Evolutionary conservation across 2,329 filamentous ascomycete species (phyloP), one percentile per base, ranked within the genome.

Genomic region (Calonectria pseudoturangicola): DNA sequence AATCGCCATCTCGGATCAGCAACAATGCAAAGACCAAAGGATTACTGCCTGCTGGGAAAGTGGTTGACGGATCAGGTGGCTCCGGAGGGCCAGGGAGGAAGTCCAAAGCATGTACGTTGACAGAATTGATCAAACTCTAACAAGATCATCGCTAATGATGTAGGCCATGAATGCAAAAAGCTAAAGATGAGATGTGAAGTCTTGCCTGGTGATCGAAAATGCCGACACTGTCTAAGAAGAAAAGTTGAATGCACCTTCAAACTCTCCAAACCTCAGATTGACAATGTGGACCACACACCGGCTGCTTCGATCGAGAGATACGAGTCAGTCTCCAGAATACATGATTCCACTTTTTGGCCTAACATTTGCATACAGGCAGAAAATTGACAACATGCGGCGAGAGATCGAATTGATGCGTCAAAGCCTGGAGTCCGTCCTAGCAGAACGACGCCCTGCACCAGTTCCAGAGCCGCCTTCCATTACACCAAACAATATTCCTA

Each of bases 351-450:
- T 18, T 43, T 43, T 43, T 43, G 18, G n/a, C 39, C 51, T 56
- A 56, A 56, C 10, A 2, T 39, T 33, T 15, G 8, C 25, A 30
- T 25, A 1, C 30, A 74, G 73, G 30, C 73, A 84, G 84, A 80
- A 79, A 58, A 75, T 80, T 8, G 79, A 80, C 30, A 60, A 54
- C 3, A 79, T 79, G 77, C 50, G 73, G 4, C 63, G 73, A 10
- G 77, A 81, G 60, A 80, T 81, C 21, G 65, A 72, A 36, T 66
- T 73, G 28, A 79, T 81, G 75, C 74, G 71, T 12, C 68, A 73
- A 28, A 79, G 74, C 21, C 72, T 81, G 15, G 75, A 79, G n/a
- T 47, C 60, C 0, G 54, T 81, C 8, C 63, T 81, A 2, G 72
- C 63, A 25, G 69, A 72, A 16, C 66, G 47, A 62, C 41, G 58